Evolutionary conservation across 805 yeast species (phyloP), one percentile per base, ranked within the genome.

Genomic region (Naumovozyma castellii): DNA sequence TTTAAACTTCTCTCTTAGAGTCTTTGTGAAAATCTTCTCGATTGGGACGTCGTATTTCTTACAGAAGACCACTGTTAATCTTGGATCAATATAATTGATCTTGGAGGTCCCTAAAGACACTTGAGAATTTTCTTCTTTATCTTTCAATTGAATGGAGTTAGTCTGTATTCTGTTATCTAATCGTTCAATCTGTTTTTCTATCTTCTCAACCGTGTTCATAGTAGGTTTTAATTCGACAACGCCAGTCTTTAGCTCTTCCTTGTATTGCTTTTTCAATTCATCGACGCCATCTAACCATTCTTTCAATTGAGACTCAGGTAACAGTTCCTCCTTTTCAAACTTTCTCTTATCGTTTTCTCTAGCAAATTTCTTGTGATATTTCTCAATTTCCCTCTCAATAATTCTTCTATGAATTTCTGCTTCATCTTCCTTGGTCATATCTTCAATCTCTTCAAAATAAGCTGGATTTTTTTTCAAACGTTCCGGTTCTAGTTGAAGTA

Each of bases 101-200:
- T 90, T 90, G 18, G 95, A 84, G 0, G 97, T 90, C 35, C 95
- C 87, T 48, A 90, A 67, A 0, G 97, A 88, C 19, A 90, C 97
- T 48, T 84, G 84, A 0, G 95, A 84, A 58, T 88, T 88, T 57
- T 87, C 97, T 58, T 90, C 95, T 61, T 84, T 87, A 58, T 88
- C 97, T 60, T 86, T 81, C 57, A 86, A 69, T 57, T 84, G 94
- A 44, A 86, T 67, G 8, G 75, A 65, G 2, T 84, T 78, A 43
- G 75, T 81, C 37, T 69, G 58, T 34, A 86, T 81, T 49, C 96
- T 71, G 42, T 73, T 74, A 37, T 84, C 90, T 5, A 84, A 57
- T 47, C 76, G 79, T 40, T 78, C 84, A 18, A 86, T 69, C 61
- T 86, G 94, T 6, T 64, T 66, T 49, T 76, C 72, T 32, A 86